Evolutionary conservation across 140 eudicot genomes (phyloP).

Genomic region (Anethum foeniculum): DNA sequence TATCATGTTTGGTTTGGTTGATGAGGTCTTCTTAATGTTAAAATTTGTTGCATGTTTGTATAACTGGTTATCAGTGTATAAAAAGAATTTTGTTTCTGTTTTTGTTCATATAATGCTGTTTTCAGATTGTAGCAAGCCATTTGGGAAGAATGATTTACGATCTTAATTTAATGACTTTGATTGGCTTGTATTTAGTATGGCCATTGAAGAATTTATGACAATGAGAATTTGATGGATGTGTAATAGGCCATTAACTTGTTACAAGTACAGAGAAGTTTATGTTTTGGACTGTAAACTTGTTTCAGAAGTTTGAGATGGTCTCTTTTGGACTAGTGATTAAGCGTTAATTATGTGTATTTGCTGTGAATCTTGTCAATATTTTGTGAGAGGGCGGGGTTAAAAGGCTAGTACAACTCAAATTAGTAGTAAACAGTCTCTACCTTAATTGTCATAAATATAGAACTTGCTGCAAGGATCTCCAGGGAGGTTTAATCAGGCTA

Average conservation of each 20-base stretch:
- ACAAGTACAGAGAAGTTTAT: background rate
- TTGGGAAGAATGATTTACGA: background rate
- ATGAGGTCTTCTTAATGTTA: background rate
- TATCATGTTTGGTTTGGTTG: background rate
- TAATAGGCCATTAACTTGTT: background rate
- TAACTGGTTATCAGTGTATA: too few relatives aligned
- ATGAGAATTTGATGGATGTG: background rate
- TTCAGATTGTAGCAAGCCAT: background rate
- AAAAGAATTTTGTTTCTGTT: too few relatives aligned
- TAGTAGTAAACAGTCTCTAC: background rate
- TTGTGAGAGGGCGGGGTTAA: background rate
- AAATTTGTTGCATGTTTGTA: slow-evolving; percentile 1
- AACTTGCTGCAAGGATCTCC: background rate
- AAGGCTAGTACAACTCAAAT: background rate
- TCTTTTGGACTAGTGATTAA: background rate
- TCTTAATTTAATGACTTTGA: background rate
- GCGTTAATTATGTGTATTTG: background rate
- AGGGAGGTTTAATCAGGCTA: background rate
- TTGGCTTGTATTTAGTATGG: background rate
- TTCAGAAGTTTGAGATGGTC: background rate
- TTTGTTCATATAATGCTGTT: background rate
- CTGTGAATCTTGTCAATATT: background rate
- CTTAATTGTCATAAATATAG: background rate
- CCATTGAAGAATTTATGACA: background rate
- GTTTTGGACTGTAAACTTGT: background rate